Percentiles rank a stretch among this genome's conserved stretches.
Conservation (phyloP, 805 yeast species). For the Saturnispora zaruensis region DNA sequence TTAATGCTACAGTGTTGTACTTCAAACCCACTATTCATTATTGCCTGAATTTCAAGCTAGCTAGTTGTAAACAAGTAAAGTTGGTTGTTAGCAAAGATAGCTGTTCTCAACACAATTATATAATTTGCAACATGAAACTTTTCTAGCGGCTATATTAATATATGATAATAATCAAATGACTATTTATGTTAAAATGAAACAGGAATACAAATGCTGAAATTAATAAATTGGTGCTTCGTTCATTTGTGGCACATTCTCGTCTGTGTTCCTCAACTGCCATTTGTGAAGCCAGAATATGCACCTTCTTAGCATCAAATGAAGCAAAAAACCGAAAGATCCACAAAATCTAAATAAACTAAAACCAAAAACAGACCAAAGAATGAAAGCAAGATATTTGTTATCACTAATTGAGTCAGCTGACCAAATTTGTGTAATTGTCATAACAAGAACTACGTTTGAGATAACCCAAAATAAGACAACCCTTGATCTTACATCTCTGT, state of each 20-base stretch:
- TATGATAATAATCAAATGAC: not conserved
- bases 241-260: slow-evolving; percentile 15
- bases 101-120: no score
- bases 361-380: slow-evolving; percentile 87
- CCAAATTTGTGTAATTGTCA: slow-evolving; percentile 83
- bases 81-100: no score
- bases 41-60: no score
- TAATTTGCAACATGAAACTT: not conserved
- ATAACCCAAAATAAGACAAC: slow-evolving; percentile 96
- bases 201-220: not conserved
- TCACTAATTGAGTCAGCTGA: slow-evolving; percentile 53
- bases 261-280: slow-evolving; percentile 23
- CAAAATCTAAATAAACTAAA: slow-evolving; percentile 73
- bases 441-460: slow-evolving; percentile 67
- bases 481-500: slow-evolving; percentile 87
- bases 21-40: no score
- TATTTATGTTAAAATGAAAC: not conserved
- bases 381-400: slow-evolving; percentile 73
- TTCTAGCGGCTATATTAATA: not conserved
- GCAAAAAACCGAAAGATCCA: slow-evolving; percentile 70
- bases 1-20: no score
- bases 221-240: slow-evolving; percentile 11
- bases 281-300: slow-evolving; percentile 26
- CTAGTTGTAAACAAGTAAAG: no score
- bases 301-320: slow-evolving; percentile 31